Conservation (phyloP, 768 basidiomycete genomes). For the Termitomyces sp. region DNA sequence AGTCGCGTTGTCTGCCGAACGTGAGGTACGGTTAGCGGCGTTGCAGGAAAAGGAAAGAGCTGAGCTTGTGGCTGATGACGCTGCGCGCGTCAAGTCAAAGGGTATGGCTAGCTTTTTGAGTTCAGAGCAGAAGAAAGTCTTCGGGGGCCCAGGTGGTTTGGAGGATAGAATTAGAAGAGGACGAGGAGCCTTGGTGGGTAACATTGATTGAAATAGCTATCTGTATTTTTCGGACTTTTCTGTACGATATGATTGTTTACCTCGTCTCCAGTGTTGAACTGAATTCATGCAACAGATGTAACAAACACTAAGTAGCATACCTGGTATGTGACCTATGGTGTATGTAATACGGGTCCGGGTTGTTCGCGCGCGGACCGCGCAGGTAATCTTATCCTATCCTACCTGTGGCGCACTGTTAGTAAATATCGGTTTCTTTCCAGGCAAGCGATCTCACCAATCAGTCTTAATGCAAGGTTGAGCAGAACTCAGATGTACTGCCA, state of each 20-base stretch:
- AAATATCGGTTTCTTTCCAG: background rate
- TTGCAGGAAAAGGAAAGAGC: constrained; percentile 76
- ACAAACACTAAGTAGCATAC: background rate
- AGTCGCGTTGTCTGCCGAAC: constrained; percentile 56
- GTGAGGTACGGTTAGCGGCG: constrained; percentile 66
- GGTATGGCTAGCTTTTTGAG: constrained; percentile 82
- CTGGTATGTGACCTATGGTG: no score
- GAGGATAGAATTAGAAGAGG: constrained; percentile 79
- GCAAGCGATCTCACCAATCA: background rate
- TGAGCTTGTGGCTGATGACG: constrained; percentile 71
- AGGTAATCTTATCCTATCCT: no score
- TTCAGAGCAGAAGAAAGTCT: constrained; percentile 81
- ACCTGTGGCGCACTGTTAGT: background rate
- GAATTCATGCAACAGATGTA: background rate
- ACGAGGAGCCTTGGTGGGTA: constrained; percentile 65
- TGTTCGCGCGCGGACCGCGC: no score
- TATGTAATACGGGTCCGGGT: no score
- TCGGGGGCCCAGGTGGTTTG: constrained; percentile 72
- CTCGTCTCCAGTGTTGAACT: background rate
- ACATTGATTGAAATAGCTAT: constrained; percentile 42
- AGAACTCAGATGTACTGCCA: no score
- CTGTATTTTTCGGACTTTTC: background rate
- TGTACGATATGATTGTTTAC: background rate
- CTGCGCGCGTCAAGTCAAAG: constrained; percentile 62
- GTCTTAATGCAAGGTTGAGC: background rate